These are phyloP conservation scores for Microbotryum silenes-acaulis DNA, from an alignment of 1,284 basidiomycete species.

Conservation along the genomic window DNA sequence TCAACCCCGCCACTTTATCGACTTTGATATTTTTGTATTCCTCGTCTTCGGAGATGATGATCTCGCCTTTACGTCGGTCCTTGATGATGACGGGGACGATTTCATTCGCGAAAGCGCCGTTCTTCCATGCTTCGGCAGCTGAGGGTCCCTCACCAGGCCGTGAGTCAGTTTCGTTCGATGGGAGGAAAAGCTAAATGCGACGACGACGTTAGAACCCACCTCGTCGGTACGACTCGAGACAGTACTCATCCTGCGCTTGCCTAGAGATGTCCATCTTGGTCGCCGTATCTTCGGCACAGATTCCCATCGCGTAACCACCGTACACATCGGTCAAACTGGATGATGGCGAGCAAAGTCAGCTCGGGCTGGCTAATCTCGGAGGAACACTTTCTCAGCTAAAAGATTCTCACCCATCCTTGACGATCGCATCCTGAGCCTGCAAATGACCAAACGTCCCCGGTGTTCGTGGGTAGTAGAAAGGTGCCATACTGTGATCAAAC, in stretches of 20 bases:
- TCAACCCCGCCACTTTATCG: slow-evolving; percentile 41
- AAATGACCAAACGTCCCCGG: slow-evolving; percentile 37
- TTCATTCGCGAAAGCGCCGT: slow-evolving; percentile 75
- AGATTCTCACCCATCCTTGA: slow-evolving; percentile 44
- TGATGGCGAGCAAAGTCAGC: too few relatives aligned
- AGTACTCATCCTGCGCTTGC: slow-evolving; percentile 51
- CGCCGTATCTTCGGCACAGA: slow-evolving; percentile 46
- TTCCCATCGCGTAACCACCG: slow-evolving; percentile 58
- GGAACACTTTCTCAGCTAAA: slow-evolving; percentile 57
- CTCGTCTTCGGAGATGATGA: slow-evolving; percentile 82
- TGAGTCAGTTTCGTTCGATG: too few relatives aligned
- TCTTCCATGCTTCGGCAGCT: slow-evolving; percentile 79
- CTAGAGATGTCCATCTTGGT: slow-evolving; percentile 38
- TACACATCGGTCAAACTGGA: slow-evolving; percentile 33
- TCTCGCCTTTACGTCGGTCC: slow-evolving; percentile 82
- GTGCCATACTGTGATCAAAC: slow-evolving; percentile 44
- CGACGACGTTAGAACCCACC: slow-evolving; percentile 35
- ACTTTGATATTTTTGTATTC: slow-evolving; percentile 62
- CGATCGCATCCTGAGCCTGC: slow-evolving; percentile 37
- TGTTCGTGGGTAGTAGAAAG: not conserved
- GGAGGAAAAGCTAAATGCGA: too few relatives aligned
- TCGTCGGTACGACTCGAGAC: slow-evolving; percentile 78
- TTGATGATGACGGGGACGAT: slow-evolving; percentile 74
- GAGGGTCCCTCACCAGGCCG: slow-evolving; percentile 36
- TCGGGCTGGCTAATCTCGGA: slow-evolving; percentile 7